Evolutionary conservation across 2,329 filamentous ascomycete species (phyloP).

Genomic region (Ophiostoma novo-ulmi): DNA sequence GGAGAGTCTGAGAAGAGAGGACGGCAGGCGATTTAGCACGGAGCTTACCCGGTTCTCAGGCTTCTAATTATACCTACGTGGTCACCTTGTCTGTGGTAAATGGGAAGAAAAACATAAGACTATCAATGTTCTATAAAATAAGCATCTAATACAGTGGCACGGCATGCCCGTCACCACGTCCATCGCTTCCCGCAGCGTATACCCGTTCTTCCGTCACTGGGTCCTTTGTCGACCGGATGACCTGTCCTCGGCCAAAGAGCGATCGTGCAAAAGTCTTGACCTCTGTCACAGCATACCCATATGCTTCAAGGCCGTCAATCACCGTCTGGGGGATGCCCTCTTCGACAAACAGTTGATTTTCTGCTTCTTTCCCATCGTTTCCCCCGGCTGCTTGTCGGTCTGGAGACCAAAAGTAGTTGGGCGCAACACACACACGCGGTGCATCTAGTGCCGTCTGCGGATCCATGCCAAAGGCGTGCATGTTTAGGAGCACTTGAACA

Average conservation of each 20-base stretch:
- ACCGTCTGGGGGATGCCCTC: constrained; percentile 68
- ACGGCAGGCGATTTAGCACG: too few species aligned
- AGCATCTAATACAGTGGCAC: constrained; percentile 20
- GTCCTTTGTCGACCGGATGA: constrained; percentile 71
- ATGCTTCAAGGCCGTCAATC: constrained; percentile 55
- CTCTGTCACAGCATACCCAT: constrained; percentile 68
- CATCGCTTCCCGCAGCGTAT: constrained; percentile 84
- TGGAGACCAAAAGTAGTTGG: constrained; percentile 42
- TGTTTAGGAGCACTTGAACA: constrained; percentile 84
- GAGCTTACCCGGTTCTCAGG: too few species aligned
- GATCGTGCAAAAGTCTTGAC: constrained; percentile 58
- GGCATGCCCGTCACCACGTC: constrained; percentile 67
- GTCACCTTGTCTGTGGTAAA: too few species aligned
- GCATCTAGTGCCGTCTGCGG: constrained; percentile 85
- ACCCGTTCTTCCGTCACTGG: constrained; percentile 59
- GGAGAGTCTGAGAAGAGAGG: too few species aligned
- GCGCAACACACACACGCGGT: constrained; percentile 77
- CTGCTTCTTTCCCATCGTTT: constrained; percentile 39
- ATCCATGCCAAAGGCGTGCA: constrained; percentile 71
- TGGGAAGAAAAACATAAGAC: too few species aligned
- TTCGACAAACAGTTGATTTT: constrained; percentile 65
- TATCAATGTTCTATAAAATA: too few species aligned
- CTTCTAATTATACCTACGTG: too few species aligned
- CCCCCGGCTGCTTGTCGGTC: constrained; percentile 38
- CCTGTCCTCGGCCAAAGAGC: constrained; percentile 78